phyloP scores from a whole-genome alignment of 768 basidiomycete genomes.

The Mycena maculata region DNA sequence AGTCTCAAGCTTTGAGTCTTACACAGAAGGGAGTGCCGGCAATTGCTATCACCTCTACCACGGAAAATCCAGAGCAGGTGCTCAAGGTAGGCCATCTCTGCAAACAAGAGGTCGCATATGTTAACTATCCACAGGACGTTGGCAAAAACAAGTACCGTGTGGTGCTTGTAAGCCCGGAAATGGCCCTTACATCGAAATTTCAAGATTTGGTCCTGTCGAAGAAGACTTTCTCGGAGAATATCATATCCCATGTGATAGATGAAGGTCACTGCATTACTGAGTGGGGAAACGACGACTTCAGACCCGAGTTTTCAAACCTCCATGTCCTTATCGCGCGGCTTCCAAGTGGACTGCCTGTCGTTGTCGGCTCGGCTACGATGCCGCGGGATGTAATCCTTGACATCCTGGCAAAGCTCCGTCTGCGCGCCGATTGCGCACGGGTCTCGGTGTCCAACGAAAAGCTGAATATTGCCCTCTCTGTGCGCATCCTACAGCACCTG shows the following conservation, averaged over 20 bases:
- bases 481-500: conserved; percentile 24
- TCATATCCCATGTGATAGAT: conserved; percentile 25
- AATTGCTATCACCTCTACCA: conserved; percentile 4
- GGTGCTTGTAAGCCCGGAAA: conserved; percentile 28
- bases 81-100: background rate
- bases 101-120: background rate
- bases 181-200: conserved; percentile 4
- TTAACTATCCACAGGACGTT: background rate
- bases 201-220: conserved; percentile 6
- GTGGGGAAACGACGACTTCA: conserved; percentile 32
- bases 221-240: conserved; percentile 3
- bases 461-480: conserved; percentile 21
- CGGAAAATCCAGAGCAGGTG: background rate
- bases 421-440: background rate
- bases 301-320: conserved; percentile 13
- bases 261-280: conserved; percentile 36
- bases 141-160: conserved; percentile 28
- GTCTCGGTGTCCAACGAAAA: conserved; percentile 18
- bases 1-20: conserved; percentile 10
- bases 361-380: conserved; percentile 13
- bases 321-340: conserved; percentile 4
- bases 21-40: conserved; percentile 6
- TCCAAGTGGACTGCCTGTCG: conserved; percentile 7
- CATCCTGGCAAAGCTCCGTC: background rate
- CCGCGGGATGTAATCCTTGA: conserved; percentile 16